Percentiles rank a stretch among this genome's conserved stretches.
These are phyloP conservation scores for Penicillium sp. DNA, from an alignment of 2,329 filamentous ascomycete species.

Conservation along the genomic window DNA sequence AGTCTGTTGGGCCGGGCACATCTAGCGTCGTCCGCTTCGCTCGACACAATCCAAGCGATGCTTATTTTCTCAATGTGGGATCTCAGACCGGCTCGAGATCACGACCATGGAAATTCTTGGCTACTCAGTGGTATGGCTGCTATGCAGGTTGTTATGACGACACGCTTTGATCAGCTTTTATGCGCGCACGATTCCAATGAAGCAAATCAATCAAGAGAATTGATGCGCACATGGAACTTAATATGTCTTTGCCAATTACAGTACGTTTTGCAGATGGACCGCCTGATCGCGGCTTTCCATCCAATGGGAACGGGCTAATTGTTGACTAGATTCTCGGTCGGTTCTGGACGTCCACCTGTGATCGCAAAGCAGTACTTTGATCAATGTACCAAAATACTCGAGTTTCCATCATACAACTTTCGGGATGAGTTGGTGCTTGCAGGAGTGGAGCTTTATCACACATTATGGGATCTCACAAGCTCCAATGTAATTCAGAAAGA, in stretches of 20 bases:
- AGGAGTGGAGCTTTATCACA: conserved; percentile 10
- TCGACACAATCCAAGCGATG: conserved; percentile 16
- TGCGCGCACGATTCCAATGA: not conserved
- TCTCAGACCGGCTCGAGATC: conserved; percentile 9
- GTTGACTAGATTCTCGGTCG: conserved; percentile 10
- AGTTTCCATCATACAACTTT: conserved; percentile 10
- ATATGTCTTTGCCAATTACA: conserved; percentile 16
- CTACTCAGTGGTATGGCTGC: conserved; percentile 12
- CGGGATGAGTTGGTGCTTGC: conserved; percentile 13
- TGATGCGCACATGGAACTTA: conserved; percentile 15
- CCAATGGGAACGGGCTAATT: not conserved
- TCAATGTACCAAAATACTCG: conserved; percentile 10
- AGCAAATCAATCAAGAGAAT: conserved; percentile 2
- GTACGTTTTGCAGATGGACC: not conserved
- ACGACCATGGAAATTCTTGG: conserved; percentile 17
- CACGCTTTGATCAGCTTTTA: conserved; percentile 9
- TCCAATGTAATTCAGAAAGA: conserved; percentile 6
- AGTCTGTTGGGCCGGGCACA: conserved; percentile 9
- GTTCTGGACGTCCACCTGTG: conserved; percentile 14
- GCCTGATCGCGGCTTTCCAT: not conserved
- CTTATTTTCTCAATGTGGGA: conserved; percentile 18
- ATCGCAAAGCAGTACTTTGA: conserved; percentile 13
- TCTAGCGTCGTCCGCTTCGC: conserved; percentile 1
- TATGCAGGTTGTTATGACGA: conserved; percentile 14
- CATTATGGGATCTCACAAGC: conserved; percentile 10